phyloP scores from a whole-genome alignment of 257 asterid species.

The Penstemon newberryi region DNA sequence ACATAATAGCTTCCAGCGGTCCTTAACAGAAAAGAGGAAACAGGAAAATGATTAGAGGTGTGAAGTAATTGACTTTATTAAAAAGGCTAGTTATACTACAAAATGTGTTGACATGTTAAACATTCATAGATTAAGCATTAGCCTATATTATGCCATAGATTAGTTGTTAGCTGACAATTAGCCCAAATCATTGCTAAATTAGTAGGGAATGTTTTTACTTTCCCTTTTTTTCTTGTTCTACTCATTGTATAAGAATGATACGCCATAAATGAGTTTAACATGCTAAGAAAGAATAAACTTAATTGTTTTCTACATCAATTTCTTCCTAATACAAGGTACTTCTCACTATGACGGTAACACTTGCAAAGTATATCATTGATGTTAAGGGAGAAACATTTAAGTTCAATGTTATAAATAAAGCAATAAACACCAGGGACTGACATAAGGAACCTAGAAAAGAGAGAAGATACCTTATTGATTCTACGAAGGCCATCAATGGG shows the following conservation, averaged over 20 bases:
- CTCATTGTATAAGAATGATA: no score
- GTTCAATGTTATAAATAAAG: constrained; percentile 4
- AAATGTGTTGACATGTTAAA: not conserved
- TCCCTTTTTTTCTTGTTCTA: no score
- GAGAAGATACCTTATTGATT: constrained; percentile 71
- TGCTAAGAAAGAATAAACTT: no score
- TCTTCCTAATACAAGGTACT: not conserved
- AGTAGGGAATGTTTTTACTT: no score
- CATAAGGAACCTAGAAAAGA: constrained; percentile 22
- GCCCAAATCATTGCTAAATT: no score
- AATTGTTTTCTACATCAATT: no score
- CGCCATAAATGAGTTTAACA: no score
- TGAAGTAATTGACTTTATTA: constrained; percentile 2
- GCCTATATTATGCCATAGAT: no score
- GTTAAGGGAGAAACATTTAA: constrained; percentile 12
- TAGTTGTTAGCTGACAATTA: no score
- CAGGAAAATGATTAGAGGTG: constrained; percentile 23
- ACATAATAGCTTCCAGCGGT: constrained; percentile 95
- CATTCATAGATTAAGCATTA: no score
- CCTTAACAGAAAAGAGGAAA: constrained; percentile 45
- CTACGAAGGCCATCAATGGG: constrained; percentile 91
- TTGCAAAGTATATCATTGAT: constrained; percentile 20
- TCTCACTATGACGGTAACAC: no score
- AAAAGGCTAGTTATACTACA: constrained; percentile 14
- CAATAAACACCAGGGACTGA: constrained; percentile 4